Conservation (phyloP, 352 stramenopile species). For the Phytophthora parvispora region DNA sequence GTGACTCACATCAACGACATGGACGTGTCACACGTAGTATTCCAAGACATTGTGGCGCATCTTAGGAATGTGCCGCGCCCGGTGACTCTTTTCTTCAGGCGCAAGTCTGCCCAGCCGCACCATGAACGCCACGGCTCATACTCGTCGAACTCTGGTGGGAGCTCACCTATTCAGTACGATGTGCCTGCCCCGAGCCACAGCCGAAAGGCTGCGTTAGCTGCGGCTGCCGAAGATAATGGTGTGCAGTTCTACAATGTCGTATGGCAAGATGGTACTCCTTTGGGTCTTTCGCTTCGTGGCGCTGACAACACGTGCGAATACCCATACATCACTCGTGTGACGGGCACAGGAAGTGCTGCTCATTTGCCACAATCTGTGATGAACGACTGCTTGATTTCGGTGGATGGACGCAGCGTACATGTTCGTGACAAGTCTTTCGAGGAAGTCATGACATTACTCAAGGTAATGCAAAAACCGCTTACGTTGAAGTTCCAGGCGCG, state of each 20-base stretch:
- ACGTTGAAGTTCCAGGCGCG: slow-evolving; percentile 87
- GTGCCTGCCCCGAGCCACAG: slow-evolving; percentile 46
- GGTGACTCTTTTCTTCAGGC: slow-evolving; percentile 83
- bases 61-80: slow-evolving; percentile 84
- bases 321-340: slow-evolving; percentile 90
- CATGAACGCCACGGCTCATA: slow-evolving; percentile 45
- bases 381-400: slow-evolving; percentile 82
- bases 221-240: slow-evolving; percentile 38
- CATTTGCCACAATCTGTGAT: slow-evolving; percentile 82
- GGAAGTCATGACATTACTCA: slow-evolving; percentile 90
- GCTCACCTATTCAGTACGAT: slow-evolving; percentile 51
- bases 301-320: slow-evolving; percentile 82
- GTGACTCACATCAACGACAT: slow-evolving; percentile 91
- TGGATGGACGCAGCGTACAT: slow-evolving; percentile 86
- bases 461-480: slow-evolving; percentile 89
- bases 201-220: slow-evolving; percentile 34
- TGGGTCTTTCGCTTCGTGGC: slow-evolving; percentile 81
- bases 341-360: slow-evolving; percentile 81
- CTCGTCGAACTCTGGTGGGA: slow-evolving; percentile 48
- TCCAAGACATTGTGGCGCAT: slow-evolving; percentile 83
- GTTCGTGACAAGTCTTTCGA: slow-evolving; percentile 87
- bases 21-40: slow-evolving; percentile 76
- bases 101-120: slow-evolving; percentile 34
- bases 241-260: slow-evolving; percentile 88
- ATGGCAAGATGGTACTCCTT: slow-evolving; percentile 80